Evolutionary conservation across 768 basidiomycete genomes (phyloP).

Genomic region (Suillus spraguei): DNA sequence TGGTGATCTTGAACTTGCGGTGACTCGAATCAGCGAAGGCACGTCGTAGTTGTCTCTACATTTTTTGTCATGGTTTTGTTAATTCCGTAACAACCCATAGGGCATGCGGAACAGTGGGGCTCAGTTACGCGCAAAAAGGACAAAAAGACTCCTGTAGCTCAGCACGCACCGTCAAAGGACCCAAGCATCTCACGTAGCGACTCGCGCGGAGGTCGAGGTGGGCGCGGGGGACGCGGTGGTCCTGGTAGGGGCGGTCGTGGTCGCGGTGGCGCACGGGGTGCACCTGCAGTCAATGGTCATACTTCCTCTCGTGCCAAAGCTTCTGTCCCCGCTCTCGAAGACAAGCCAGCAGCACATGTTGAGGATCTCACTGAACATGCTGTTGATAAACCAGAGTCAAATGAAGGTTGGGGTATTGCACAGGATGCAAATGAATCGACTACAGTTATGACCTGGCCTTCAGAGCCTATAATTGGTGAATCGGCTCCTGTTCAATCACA

Average conservation of each 20-base stretch:
- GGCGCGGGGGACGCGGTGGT: slow-evolving; percentile 60
- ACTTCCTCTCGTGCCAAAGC: slow-evolving; percentile 25
- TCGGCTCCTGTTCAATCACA: slow-evolving; percentile 11
- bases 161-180: slow-evolving; percentile 53
- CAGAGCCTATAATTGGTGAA: slow-evolving; percentile 21
- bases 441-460: slow-evolving; percentile 15
- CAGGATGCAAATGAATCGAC: slow-evolving; percentile 20
- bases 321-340: slow-evolving; percentile 37
- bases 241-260: slow-evolving; percentile 51
- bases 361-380: slow-evolving; percentile 24
- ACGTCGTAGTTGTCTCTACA: slow-evolving; percentile 6
- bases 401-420: slow-evolving; percentile 14
- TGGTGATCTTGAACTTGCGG: slow-evolving; percentile 73
- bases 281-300: slow-evolving; percentile 35
- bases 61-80: slow-evolving; percentile 2
- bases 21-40: slow-evolving; percentile 80
- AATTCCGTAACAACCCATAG: slow-evolving; percentile 38
- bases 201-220: slow-evolving; percentile 57
- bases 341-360: slow-evolving; percentile 17
- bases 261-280: slow-evolving; percentile 43
- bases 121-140: slow-evolving; percentile 88
- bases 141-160: slow-evolving; percentile 57
- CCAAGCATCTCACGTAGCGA: slow-evolving; percentile 33
- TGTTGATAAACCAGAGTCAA: slow-evolving; percentile 21
- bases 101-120: slow-evolving; percentile 79